phyloP scores from a whole-genome alignment of 2,329 filamentous ascomycete genomes.

The Exophiala calicioides region DNA sequence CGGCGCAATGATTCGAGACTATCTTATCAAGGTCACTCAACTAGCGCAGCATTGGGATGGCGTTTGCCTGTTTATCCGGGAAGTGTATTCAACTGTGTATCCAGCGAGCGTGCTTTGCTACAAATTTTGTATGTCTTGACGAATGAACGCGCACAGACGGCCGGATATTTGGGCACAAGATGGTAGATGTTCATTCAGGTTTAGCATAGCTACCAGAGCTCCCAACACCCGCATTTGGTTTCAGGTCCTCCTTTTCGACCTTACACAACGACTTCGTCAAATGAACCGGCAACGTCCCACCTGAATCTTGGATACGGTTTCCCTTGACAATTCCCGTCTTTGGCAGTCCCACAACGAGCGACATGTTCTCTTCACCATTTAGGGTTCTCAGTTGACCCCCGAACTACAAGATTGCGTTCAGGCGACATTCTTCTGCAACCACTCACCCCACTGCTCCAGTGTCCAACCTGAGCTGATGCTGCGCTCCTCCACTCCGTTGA shows the following conservation, averaged over 20 bases:
- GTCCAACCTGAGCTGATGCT: slow-evolving; percentile 79
- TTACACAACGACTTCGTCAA: too few relatives aligned
- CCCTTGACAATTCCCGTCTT: background rate
- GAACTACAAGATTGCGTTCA: slow-evolving; percentile 35
- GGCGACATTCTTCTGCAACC: slow-evolving; percentile 67
- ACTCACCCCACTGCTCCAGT: slow-evolving; percentile 80
- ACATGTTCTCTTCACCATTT: background rate
- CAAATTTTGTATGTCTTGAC: slow-evolving; percentile 24
- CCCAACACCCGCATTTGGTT: slow-evolving; percentile 1
- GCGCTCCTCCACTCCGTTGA: slow-evolving; percentile 77
- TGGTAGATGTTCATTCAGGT: slow-evolving; percentile 19
- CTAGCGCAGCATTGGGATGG: slow-evolving; percentile 30
- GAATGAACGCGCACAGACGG: slow-evolving; percentile 14
- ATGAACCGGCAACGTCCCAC: too few relatives aligned
- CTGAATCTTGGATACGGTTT: too few relatives aligned
- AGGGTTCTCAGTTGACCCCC: background rate
- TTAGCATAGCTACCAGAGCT: slow-evolving; percentile 19
- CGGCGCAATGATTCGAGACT: slow-evolving; percentile 42
- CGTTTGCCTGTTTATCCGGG: slow-evolving; percentile 22
- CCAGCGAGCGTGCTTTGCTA: slow-evolving; percentile 28
- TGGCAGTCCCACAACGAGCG: background rate
- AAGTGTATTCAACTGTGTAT: slow-evolving; percentile 25
- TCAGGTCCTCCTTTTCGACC: background rate
- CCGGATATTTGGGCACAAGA: slow-evolving; percentile 21
- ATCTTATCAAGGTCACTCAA: slow-evolving; percentile 9